Percentiles rank a stretch among this genome's conserved stretches.
Evolutionary conservation across 2,329 filamentous ascomycete species (phyloP).

Genomic region (Fusarium tricinctum): DNA sequence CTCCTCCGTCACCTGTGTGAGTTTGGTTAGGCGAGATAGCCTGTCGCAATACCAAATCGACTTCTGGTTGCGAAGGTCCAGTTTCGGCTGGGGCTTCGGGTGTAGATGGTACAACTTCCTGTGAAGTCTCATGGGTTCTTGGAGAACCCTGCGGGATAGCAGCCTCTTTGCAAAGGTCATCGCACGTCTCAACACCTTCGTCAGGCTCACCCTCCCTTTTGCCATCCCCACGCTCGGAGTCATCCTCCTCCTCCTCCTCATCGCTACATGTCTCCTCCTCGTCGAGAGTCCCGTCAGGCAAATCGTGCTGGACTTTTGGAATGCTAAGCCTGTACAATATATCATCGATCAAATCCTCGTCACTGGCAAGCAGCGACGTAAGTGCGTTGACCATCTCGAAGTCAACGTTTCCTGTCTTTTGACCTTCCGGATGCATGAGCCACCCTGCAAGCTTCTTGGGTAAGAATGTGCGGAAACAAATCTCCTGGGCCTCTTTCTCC

Average conservation of each 20-base stretch:
- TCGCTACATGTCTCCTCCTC: neutral
- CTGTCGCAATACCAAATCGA: too few species aligned
- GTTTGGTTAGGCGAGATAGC: too few species aligned
- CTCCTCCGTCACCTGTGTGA: too few species aligned
- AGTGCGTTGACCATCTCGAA: slow-evolving; percentile 22
- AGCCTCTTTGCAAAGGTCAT: too few species aligned
- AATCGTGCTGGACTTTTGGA: neutral
- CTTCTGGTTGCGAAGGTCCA: too few species aligned
- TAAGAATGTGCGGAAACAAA: slow-evolving; percentile 25
- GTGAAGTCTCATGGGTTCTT: too few species aligned
- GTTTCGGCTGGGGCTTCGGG: too few species aligned
- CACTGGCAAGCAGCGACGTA: slow-evolving; percentile 23
- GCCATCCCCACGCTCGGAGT: neutral
- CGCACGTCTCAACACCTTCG: too few species aligned
- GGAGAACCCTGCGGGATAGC: too few species aligned
- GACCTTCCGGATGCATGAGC: neutral
- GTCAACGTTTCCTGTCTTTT: neutral
- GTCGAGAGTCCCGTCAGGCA: neutral
- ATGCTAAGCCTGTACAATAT: slow-evolving; percentile 33
- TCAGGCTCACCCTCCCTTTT: neutral
- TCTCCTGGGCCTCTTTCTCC: slow-evolving; percentile 10
- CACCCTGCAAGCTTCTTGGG: slow-evolving; percentile 22
- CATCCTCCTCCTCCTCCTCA: neutral
- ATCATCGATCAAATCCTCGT: slow-evolving; percentile 13
- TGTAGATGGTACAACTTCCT: too few species aligned